These are phyloP conservation scores for Solanum chiquidenum DNA, from an alignment of 257 asterid genomes.

Conservation along the genomic window DNA sequence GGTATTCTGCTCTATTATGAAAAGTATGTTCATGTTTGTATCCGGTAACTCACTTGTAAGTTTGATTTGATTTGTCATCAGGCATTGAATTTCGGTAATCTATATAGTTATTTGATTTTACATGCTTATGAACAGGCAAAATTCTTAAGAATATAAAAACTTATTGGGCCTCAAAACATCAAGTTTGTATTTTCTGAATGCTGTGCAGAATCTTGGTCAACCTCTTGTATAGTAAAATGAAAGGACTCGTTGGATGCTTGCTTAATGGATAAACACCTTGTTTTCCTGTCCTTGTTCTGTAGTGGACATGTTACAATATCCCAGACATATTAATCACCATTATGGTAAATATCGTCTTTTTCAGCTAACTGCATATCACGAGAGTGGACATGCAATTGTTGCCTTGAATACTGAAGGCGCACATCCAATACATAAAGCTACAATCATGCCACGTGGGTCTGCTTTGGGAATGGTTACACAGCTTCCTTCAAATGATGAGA, in stretches of 20 bases:
- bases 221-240: not conserved
- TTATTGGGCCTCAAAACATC: not conserved
- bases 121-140: not conserved
- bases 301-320: not conserved
- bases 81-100: not conserved
- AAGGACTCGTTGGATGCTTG: not conserved
- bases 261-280: not conserved
- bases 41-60: not conserved
- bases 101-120: not conserved
- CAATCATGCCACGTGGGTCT: conserved; percentile 90
- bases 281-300: not conserved
- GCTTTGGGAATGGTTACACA: conserved; percentile 98
- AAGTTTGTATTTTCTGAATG: not conserved
- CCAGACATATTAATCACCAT: not conserved
- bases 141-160: not conserved
- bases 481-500: conserved; percentile 87
- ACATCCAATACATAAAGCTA: conserved; percentile 95
- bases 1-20: conserved; percentile 24
- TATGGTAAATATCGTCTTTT: conserved; percentile 2
- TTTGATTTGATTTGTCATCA: not conserved
- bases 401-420: conserved; percentile 95
- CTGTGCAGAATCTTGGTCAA: not conserved
- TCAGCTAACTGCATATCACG: conserved; percentile 96
- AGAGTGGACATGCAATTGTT: conserved; percentile 95
- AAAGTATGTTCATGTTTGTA: not conserved